Conservation (phyloP, 1,139 yeast species). For the Yamadazyma siamensis region DNA sequence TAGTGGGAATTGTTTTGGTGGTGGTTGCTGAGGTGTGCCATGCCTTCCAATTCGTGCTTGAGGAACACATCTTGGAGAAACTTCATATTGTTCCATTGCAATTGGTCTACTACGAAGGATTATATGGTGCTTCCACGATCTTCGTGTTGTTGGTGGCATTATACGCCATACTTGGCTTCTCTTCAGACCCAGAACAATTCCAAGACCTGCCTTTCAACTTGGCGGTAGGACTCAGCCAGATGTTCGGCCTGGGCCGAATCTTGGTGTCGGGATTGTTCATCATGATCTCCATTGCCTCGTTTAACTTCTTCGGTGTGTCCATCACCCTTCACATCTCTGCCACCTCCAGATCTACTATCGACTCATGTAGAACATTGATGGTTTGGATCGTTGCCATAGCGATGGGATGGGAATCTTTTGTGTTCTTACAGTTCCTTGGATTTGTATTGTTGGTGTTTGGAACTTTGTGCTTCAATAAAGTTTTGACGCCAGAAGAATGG, state of each 20-base stretch:
- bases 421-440: constrained; percentile 59
- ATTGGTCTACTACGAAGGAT: constrained; percentile 74
- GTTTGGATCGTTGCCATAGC: constrained; percentile 74
- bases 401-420: constrained; percentile 79
- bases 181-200: constrained; percentile 30
- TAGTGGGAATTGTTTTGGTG: constrained; percentile 58
- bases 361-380: constrained; percentile 70
- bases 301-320: constrained; percentile 73
- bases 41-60: constrained; percentile 76
- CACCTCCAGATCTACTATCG: constrained; percentile 76
- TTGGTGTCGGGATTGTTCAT: constrained; percentile 56
- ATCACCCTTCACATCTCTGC: constrained; percentile 68
- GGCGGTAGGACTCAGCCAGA: constrained; percentile 47
- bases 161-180: constrained; percentile 38
- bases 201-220: constrained; percentile 55
- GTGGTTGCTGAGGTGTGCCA: constrained; percentile 63
- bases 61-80: constrained; percentile 61
- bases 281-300: constrained; percentile 69
- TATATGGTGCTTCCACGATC: constrained; percentile 56
- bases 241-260: constrained; percentile 40
- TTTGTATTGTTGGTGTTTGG: constrained; percentile 66
- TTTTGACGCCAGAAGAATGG: constrained; percentile 49
- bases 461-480: constrained; percentile 72
- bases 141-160: constrained; percentile 41
- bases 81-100: constrained; percentile 59